These are phyloP conservation scores for Umbilicus rupestris DNA, from an alignment of 164 flowering plant genomes.

Conservation along the genomic window DNA sequence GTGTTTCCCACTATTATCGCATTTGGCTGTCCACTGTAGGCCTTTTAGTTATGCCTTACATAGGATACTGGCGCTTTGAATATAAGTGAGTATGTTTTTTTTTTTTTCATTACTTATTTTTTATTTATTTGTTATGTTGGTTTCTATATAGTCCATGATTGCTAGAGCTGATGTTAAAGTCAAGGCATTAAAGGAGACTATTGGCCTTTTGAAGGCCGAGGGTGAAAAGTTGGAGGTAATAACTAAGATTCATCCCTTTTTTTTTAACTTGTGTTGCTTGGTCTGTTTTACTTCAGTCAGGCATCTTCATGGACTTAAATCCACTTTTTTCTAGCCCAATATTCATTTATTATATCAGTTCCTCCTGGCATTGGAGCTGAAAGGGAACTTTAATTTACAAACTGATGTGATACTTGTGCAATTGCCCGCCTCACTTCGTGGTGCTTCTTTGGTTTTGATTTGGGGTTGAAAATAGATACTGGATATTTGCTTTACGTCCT, in stretches of 20 bases:
- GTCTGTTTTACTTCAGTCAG: neutral
- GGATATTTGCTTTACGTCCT: neutral
- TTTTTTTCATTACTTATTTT: neutral
- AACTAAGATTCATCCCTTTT: neutral
- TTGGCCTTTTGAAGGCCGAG: conserved; percentile 59
- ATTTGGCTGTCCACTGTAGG: too few relatives aligned
- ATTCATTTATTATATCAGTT: neutral
- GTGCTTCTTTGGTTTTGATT: neutral
- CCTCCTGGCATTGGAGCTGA: neutral
- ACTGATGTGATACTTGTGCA: neutral
- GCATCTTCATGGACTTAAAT: neutral
- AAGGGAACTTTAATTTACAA: neutral
- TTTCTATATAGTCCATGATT: conserved; percentile 47
- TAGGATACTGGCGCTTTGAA: neutral
- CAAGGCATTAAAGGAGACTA: conserved; percentile 54
- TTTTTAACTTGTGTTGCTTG: neutral
- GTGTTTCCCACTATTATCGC: too few relatives aligned
- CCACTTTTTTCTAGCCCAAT: neutral
- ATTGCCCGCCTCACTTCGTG: neutral
- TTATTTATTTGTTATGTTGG: neutral
- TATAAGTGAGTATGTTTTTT: neutral
- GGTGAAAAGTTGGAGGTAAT: conserved; percentile 73
- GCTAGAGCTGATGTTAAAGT: conserved; percentile 64
- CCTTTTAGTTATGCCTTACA: too few relatives aligned
- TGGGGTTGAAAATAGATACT: neutral